Conservation (phyloP, 495 filamentous ascomycete genomes). For the Aspergillus hancockii region DNA sequence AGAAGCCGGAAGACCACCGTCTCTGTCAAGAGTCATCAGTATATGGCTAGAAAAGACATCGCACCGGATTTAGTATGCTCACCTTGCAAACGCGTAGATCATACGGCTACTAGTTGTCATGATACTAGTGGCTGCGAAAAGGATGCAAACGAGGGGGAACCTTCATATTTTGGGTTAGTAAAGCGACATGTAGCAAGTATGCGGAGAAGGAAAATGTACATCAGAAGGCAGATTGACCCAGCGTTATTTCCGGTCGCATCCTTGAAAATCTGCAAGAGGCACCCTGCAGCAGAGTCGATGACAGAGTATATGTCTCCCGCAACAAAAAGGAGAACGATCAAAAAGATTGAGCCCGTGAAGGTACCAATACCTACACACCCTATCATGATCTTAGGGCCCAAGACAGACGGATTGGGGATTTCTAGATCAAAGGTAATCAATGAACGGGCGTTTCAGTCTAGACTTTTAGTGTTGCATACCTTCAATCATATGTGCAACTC, state of each 20-base stretch:
- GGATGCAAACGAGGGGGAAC: conserved; percentile 69
- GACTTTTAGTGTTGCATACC: conserved; percentile 20
- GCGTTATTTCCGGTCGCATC: conserved; percentile 66
- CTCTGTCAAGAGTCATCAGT: conserved; percentile 36
- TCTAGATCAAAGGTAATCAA: conserved; percentile 37
- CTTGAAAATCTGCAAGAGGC: conserved; percentile 69
- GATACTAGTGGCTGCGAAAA: conserved; percentile 70
- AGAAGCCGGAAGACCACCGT: conserved; percentile 70
- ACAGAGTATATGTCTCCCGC: conserved; percentile 58
- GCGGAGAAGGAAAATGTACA: conserved; percentile 42
- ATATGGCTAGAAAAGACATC: neutral
- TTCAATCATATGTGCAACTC: conserved; percentile 56
- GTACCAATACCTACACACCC: conserved; percentile 68
- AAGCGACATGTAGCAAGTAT: neutral
- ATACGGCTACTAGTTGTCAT: conserved; percentile 79
- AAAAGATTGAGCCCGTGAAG: conserved; percentile 67
- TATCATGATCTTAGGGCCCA: conserved; percentile 74
- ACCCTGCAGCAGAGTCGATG: conserved; percentile 61
- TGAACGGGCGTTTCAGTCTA: neutral
- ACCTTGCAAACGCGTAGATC: conserved; percentile 72
- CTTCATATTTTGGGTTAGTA: conserved; percentile 30
- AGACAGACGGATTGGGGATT: conserved; percentile 66
- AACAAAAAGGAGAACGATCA: conserved; percentile 66
- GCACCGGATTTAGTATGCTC: conserved; percentile 1
- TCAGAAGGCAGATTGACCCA: conserved; percentile 66